Evolutionary conservation across 164 flowering plant genomes (phyloP), one percentile per base, ranked within the genome.

Genomic region (Taxillus chinensis): DNA sequence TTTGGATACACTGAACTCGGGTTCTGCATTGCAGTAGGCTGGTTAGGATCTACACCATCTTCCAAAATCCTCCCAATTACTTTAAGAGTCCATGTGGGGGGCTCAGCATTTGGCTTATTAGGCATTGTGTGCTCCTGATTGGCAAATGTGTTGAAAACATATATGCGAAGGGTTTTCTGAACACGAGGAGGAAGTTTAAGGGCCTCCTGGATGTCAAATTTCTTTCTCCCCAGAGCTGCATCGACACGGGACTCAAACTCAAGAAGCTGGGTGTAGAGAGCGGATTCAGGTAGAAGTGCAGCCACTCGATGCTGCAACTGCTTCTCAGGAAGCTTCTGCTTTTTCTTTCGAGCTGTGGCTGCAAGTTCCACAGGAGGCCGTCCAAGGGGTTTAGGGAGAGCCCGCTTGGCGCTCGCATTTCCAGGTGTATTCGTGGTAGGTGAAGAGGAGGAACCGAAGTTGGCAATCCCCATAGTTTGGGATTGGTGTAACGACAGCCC

Each of bases 31-130:
- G 67, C 64, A 27, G 57, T 75, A 14, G 77, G 71, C 73, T 77
- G 80, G 54, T 75, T 78, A 7, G 83, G 80, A 68, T 79, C 79
- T 10, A 71, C 70, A n/a, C 79, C 81, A 40, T 79, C 80, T 65
- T 77, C 83, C 72, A 80, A 67, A 27, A 80, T 73, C 68, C 81
- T 75, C 38, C 83, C 83, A 59, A 75, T 57, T 41, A 80, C 69
- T 70, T 77, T 80, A 15, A 80, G 77, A 9, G 83, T 80, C 83
- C 83, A 80, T 5, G 71, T 75, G n/a, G 83, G 79, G 8, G 83
- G 75, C 65, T 77, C 83, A 9, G 72, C 73, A 66, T 72, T 75
- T 13, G 68, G 77, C 65, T 75, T 73, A 55, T 63, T 70, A 9
- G 79, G 76, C 11, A 73, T 74, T 39, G 80, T 61, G 41, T 62